phyloP scores from a whole-genome alignment of 2,329 filamentous ascomycete species.

The Penicillium janthinellum region DNA sequence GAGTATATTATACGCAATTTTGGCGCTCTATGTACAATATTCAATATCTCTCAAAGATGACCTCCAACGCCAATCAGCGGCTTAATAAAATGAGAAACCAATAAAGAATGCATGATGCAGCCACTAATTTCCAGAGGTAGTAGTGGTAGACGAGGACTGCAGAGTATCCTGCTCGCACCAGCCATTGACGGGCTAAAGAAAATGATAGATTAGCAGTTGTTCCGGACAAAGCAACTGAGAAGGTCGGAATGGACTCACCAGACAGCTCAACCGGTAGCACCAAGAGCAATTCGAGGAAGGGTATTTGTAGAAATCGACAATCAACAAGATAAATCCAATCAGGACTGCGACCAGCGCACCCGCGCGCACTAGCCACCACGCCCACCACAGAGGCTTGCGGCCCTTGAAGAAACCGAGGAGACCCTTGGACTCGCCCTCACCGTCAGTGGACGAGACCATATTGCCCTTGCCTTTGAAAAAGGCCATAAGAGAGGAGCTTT shows the following conservation, averaged over 20 bases:
- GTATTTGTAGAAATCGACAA: constrained; percentile 89
- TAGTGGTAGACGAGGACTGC: constrained; percentile 2
- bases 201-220: constrained; percentile 16
- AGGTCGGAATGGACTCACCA: constrained; percentile 64
- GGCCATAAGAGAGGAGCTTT: constrained; percentile 55
- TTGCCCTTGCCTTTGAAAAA: constrained; percentile 60
- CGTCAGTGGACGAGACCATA: constrained; percentile 30
- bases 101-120: not conserved
- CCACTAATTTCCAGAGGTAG: constrained; percentile 1
- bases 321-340: constrained; percentile 79
- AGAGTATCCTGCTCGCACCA: constrained; percentile 47
- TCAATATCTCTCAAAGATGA: not conserved
- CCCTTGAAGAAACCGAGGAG: constrained; percentile 80
- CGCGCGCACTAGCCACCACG: constrained; percentile 87
- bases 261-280: constrained; percentile 94
- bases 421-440: constrained; percentile 11
- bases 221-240: not conserved
- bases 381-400: constrained; percentile 93
- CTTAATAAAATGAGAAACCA: not conserved
- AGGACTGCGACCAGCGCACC: constrained; percentile 78
- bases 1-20: not conserved
- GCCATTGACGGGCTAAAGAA: constrained; percentile 44
- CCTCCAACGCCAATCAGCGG: not conserved
- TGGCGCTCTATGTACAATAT: constrained; percentile 5
- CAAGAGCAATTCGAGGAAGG: constrained; percentile 71